A percentile compares a stretch with the other conserved stretches of the same genome.
Conservation (phyloP, 345 rosid species). For the Anastatica hierochuntica region DNA sequence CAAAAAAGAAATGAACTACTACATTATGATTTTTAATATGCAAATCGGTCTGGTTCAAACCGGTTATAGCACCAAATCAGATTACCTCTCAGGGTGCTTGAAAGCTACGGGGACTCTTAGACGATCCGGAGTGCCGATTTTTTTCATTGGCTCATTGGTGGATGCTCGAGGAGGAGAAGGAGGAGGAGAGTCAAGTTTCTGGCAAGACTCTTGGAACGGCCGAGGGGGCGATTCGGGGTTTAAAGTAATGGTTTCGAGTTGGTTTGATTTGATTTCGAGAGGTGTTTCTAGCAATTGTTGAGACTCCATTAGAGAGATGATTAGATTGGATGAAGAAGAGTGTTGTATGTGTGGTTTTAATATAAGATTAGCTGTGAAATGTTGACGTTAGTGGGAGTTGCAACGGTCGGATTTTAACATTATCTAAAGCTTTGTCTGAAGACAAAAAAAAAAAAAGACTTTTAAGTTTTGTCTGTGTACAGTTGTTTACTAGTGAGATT, state of each 20-base stretch:
- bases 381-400: constrained; percentile 9
- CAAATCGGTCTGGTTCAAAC: neutral
- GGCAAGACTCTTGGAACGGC: neutral
- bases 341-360: neutral
- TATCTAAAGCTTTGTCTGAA: too few species aligned
- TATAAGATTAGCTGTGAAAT: neutral
- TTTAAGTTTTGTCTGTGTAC: too few species aligned
- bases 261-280: constrained; percentile 6
- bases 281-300: constrained; percentile 24
- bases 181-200: constrained; percentile 19
- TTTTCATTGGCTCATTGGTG: constrained; percentile 35
- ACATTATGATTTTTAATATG: neutral
- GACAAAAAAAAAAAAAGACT: too few species aligned
- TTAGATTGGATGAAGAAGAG: neutral
- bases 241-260: constrained; percentile 5
- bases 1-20: neutral
- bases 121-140: constrained; percentile 48
- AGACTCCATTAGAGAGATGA: constrained; percentile 28
- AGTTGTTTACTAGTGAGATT: neutral
- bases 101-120: constrained; percentile 65
- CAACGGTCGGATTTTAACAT: constrained; percentile 39
- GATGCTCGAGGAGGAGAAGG: constrained; percentile 23
- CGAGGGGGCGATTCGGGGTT: constrained; percentile 21
- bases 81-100: constrained; percentile 63
- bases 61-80: neutral